Evolutionary conservation across 352 stramenopile species (phyloP), one percentile per base, ranked within the genome.

Genomic region (Globisporangium echinulatum): DNA sequence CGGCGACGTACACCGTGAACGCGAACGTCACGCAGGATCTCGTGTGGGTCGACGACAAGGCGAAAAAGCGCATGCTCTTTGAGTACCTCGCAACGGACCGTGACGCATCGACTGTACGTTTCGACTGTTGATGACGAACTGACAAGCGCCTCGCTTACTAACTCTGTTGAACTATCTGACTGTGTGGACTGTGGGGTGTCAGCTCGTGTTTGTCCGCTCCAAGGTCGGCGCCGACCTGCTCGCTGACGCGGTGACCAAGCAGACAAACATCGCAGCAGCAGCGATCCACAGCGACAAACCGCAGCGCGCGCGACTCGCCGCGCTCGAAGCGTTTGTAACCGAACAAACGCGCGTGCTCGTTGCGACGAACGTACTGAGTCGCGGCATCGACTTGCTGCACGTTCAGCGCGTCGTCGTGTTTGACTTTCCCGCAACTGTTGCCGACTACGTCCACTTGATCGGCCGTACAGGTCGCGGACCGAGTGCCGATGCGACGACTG

Each of bases 171-270:
- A 19, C 6, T 17, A 5, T 49, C 4, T 50, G 19, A 25, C 19
- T 25, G 19, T 25, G 19, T 0, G 19, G 19, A 25, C 19, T 25
- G 19, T 25, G n/a, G 19, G 19, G 19, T 25, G 19, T 25, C 49
- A 92, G 83, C 64, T 92, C 37, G 78, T 92, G 33, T 92, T 90
- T 64, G 83, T 92, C 6, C 69, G 71, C 19, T 92, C 83, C 7
- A 83, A 77, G 60, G 43, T 69, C 47, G 83, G 81, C 4, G 77
- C 83, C 0, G 73, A 83, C 14, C 70, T 92, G 67, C 61, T 92
- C 6, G 79, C 80, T 8, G 56, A 79, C 46, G 70, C 77, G 1
- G 75, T 92, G 50, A 19, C 70, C 33, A 80, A 82, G 49, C 54
- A 69, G 14, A 77, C 70, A 69, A 53, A 63, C 37, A 59, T 75